A percentile compares a stretch with the other conserved stretches of the same genome.
Evolutionary conservation across 441 rosid genomes (phyloP).

Genomic region (Croton setiger): DNA sequence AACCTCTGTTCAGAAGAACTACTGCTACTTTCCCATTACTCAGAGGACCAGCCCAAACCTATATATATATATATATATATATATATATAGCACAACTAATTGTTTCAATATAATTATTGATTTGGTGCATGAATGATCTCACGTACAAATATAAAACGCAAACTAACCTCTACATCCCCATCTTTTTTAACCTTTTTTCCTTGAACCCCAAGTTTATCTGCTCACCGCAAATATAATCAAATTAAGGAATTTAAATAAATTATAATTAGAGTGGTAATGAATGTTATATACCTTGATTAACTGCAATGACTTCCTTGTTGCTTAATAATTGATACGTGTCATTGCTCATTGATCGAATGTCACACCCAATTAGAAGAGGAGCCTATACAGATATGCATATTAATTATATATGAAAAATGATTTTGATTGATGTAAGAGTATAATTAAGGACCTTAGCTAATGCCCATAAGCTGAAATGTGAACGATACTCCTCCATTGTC

Average conservation of each 20-base stretch:
- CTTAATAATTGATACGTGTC: constrained; percentile 31
- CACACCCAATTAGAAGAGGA: constrained; percentile 46
- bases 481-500: constrained; percentile 46
- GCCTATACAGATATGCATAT: constrained; percentile 33
- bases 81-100: no score
- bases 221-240: neutral
- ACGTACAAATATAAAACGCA: neutral
- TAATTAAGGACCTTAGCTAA: constrained; percentile 42
- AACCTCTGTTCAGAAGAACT: constrained; percentile 62
- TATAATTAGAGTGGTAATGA: neutral
- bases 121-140: no score
- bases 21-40: constrained; percentile 26
- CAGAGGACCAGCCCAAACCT: constrained; percentile 56
- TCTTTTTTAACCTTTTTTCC: constrained; percentile 44
- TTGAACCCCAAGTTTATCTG: constrained; percentile 51
- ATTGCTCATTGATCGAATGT: constrained; percentile 33
- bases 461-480: constrained; percentile 60
- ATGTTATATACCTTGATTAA: constrained; percentile 40
- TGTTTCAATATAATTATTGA: no score
- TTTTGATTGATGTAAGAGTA: no score
- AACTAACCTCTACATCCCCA: constrained; percentile 42
- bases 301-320: constrained; percentile 46
- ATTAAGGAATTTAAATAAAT: neutral
- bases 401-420: no score
- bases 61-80: neutral